phyloP scores from a whole-genome alignment of 2,329 filamentous ascomycete species.

The Cercospora sp. region DNA sequence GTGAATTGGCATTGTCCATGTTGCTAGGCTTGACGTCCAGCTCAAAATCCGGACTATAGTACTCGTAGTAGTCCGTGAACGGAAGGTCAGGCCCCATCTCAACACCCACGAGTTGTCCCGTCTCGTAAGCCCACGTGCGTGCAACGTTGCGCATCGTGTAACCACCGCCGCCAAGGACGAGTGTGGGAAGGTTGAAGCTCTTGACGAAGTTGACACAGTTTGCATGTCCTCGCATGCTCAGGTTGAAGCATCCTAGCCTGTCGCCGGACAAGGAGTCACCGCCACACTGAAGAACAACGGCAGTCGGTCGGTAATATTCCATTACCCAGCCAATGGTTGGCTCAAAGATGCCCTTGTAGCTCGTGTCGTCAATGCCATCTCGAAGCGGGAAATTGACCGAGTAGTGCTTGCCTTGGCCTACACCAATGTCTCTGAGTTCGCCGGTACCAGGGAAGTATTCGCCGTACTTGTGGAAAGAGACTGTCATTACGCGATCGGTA shows the following conservation, averaged over 20 bases:
- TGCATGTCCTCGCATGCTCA: conserved; percentile 69
- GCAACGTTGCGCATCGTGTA: conserved; percentile 69
- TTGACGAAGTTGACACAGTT: conserved; percentile 71
- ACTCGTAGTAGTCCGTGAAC: conserved; percentile 95
- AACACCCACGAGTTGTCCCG: conserved; percentile 78
- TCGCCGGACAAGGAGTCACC: conserved; percentile 68
- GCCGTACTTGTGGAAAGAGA: conserved; percentile 72
- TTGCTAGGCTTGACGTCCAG: conserved; percentile 68
- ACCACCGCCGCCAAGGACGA: conserved; percentile 67
- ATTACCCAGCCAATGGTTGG: conserved; percentile 67
- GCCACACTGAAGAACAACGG: conserved; percentile 68
- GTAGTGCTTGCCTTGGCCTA: conserved; percentile 67
- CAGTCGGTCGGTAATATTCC: conserved; percentile 67
- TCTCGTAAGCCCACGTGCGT: conserved; percentile 66
- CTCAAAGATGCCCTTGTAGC: conserved; percentile 69
- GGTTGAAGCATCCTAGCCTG: conserved; percentile 67
- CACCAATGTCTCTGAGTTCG: conserved; percentile 67
- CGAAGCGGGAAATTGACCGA: conserved; percentile 69
- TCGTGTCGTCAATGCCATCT: conserved; percentile 67
- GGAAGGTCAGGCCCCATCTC: conserved; percentile 80
- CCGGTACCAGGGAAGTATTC: conserved; percentile 72
- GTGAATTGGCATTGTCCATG: conserved; percentile 71
- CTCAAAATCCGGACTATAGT: conserved; percentile 70
- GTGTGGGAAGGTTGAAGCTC: conserved; percentile 64
- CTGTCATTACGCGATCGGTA: conserved; percentile 70